These are phyloP conservation scores for Punica granatum DNA, from an alignment of 345 rosid genomes.

Conservation along the genomic window DNA sequence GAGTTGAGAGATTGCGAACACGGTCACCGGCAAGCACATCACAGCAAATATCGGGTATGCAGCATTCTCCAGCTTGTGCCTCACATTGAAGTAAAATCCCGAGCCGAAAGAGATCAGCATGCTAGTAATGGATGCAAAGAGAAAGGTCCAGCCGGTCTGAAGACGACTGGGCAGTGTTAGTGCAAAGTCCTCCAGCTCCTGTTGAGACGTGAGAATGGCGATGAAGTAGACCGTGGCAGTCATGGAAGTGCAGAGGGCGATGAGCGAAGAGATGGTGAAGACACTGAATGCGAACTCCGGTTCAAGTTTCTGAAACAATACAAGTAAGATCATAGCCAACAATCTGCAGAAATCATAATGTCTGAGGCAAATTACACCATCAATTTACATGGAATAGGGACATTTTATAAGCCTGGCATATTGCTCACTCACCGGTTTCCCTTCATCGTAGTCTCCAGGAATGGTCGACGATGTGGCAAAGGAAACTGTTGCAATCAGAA, in stretches of 20 bases:
- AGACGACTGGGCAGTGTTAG: not conserved
- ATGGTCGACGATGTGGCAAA: not conserved
- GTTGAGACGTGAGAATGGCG: not conserved
- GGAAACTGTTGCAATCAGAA: not conserved
- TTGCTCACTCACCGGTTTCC: not conserved
- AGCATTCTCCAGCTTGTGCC: not conserved
- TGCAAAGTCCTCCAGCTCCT: not conserved
- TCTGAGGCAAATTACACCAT: not conserved
- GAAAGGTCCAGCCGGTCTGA: not conserved
- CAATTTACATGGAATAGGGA: not conserved
- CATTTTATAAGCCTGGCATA: not conserved
- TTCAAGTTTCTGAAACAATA: no score
- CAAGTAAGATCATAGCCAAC: no score
- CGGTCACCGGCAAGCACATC: not conserved
- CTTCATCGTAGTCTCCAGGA: not conserved
- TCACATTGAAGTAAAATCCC: not conserved
- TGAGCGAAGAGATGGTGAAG: not conserved
- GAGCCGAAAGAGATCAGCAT: slow-evolving; percentile 1
- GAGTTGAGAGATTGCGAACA: not conserved
- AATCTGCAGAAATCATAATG: no score
- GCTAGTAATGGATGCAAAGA: no score
- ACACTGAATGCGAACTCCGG: not conserved
- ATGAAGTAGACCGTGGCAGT: not conserved
- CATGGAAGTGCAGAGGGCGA: not conserved
- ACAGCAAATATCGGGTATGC: not conserved